phyloP scores from a whole-genome alignment of 129 eudicot species.

The Cynara cardunculus region DNA sequence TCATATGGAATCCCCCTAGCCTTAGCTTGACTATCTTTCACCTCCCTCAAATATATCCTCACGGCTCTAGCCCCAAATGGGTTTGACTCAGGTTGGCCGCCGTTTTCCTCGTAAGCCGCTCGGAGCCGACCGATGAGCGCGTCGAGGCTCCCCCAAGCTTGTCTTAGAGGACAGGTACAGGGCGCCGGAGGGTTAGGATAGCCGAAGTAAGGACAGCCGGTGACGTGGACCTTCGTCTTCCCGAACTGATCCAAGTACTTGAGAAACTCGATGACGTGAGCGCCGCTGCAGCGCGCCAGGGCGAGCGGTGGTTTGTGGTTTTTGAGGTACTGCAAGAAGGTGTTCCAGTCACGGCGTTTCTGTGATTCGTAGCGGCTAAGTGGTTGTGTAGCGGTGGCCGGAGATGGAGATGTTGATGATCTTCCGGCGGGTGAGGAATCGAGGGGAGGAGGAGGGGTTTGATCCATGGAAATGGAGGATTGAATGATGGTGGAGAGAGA shows the following conservation, averaged over 20 bases:
- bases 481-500: conserved; percentile 22
- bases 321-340: conserved; percentile 54
- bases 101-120: conserved; percentile 73
- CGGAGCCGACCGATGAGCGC: conserved; percentile 71
- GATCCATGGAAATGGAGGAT: background rate
- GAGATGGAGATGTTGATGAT: conserved; percentile 14
- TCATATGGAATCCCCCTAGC: conserved; percentile 78
- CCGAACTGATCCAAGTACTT: conserved; percentile 76
- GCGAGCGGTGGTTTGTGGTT: conserved; percentile 76
- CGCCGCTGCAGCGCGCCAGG: conserved; percentile 63
- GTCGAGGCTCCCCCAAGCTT: conserved; percentile 80
- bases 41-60: conserved; percentile 67
- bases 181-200: conserved; percentile 73
- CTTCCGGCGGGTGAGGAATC: background rate
- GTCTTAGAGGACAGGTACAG: conserved; percentile 54
- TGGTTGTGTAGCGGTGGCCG: conserved; percentile 22
- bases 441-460: background rate
- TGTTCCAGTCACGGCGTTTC: conserved; percentile 74
- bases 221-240: conserved; percentile 64
- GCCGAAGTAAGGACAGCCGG: conserved; percentile 64
- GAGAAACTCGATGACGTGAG: conserved; percentile 74
- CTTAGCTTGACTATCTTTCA: conserved; percentile 62
- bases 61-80: conserved; percentile 75
- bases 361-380: conserved; percentile 70
- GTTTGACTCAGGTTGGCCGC: conserved; percentile 66